Conservation (phyloP, 495 filamentous ascomycete genomes). For the Rhypophila decipiens region DNA sequence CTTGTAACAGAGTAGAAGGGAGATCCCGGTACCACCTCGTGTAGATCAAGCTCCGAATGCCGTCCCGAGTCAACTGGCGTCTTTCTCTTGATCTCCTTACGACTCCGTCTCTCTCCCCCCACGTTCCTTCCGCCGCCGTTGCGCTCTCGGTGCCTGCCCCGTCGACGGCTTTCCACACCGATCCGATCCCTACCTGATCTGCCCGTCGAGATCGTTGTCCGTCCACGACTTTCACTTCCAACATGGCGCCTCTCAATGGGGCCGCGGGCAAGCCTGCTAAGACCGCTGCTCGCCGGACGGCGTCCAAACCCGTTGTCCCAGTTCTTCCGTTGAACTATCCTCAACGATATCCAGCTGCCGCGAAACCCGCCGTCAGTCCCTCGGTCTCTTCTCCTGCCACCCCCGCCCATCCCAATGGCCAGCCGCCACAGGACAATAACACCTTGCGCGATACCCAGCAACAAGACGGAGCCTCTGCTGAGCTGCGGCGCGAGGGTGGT, state of each 20-base stretch:
- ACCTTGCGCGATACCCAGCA: conserved; percentile 1
- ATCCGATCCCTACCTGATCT: neutral
- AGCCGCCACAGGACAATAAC: conserved; percentile 4
- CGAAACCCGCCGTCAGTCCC: conserved; percentile 6
- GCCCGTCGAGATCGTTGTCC: no score
- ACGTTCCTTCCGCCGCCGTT: neutral
- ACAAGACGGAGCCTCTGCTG: neutral
- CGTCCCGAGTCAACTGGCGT: conserved; percentile 13
- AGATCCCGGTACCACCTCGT: conserved; percentile 13
- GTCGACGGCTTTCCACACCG: neutral
- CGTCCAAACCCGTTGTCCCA: conserved; percentile 19
- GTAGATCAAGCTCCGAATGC: conserved; percentile 8
- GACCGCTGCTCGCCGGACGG: conserved; percentile 8
- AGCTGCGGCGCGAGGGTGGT: neutral
- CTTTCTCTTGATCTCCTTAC: neutral
- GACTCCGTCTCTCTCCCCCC: neutral
- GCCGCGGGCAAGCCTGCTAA: conserved; percentile 15
- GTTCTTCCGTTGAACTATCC: conserved; percentile 25
- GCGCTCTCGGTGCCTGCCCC: neutral
- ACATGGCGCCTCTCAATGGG: conserved; percentile 23
- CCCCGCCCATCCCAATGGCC: neutral
- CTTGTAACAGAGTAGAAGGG: neutral
- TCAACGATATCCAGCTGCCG: conserved; percentile 17
- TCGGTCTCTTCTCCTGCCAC: conserved; percentile 4
- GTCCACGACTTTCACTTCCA: conserved; percentile 4